Evolutionary conservation across 1,284 basidiomycete genomes (phyloP), one percentile per base, ranked within the genome.

Genomic region (Agroathelia rolfsii): DNA sequence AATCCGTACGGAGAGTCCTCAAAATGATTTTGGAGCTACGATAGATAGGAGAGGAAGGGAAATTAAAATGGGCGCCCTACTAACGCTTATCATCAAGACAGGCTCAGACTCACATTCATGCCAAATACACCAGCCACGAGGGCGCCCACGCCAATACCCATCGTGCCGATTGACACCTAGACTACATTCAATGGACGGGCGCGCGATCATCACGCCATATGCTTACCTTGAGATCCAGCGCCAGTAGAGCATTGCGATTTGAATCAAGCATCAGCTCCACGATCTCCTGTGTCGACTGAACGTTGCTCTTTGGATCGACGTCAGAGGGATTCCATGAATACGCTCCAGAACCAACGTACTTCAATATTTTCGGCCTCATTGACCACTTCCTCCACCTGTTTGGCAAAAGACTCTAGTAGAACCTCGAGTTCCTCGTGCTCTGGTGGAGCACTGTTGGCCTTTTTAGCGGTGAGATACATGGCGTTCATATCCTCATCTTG

Each of bases 201-300:
- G 14, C 12, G 21, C 20, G 30, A 24, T 34, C 3, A 28, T 13
- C 19, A 18, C 25, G 14, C 25, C 17, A 38, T 31, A 26, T 25
- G 41, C 56, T 18, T 42, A 81, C 84, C 64, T 92, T 82, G 30
- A 98, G 68, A 53, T 97, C 94, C 15, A 97, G 68, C 15, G 90
- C 87, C 10, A 97, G 66, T 9, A 98, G 66, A 3, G 85, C 76
- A 52, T 98, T 98, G 29, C 94, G 82, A 59, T 95, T 95, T 37
- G 90, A 87, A 55, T 98, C 94, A 28, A 98, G 70, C 50, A 97
- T 93, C 37, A 98, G 70, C 56, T 98, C 94, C 5, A 95, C 89
- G 32, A 97, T 94, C 56, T 97, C 93, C 62, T 96, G 92, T 0
- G 93, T 97, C 11, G 88, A 90, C 60, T 88, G 82, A 35, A 97